Evolutionary conservation across 2,329 filamentous ascomycete genomes (phyloP), one percentile per base, ranked within the genome.

Genomic region (Aspergillus sp.): DNA sequence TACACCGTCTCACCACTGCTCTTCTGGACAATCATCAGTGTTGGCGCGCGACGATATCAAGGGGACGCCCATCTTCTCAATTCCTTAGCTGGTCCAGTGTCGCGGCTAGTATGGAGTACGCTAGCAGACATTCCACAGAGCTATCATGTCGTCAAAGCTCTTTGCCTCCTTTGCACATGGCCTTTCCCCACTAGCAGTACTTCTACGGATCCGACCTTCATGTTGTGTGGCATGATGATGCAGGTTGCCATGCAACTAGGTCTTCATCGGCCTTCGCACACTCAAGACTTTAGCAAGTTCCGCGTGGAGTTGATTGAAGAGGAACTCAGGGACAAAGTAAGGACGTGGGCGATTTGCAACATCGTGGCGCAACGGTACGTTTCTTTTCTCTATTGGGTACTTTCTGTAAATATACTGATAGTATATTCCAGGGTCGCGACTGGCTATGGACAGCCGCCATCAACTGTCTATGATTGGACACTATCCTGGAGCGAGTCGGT

Each of bases 321-420:
- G 52, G 81, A 83, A 52, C 72, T 83, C 49, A 74, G 75, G 43
- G 82, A 85, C 60, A 75, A 82, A 40, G 73, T 83, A 33, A 74
- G 79, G 52, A 85, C 82, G 2, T 85, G 82, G 82, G 80, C 79
- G 2, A 75, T 81, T 28, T 83, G 81, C 64, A 85, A 85, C 57
- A 78, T 83, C 52, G 80, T 84, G 43, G 80, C 81, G 12, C 81
- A 85, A 56, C 78, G 79, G 77, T 79, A 70, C 53, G 69, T 57
- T 43, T 29, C 36, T 4, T 9, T 29, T 27, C 19, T 28, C 43
- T 19, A 19, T 19, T 19, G 19, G 19, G 19, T 19, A 19, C 19
- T 19, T 19, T 19, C 7, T 6, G 33, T 29, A 33, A 12, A 10
- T 28, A 44, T 27, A 12, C 44, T 49, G 36, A 39, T 51, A 29